phyloP scores from a whole-genome alignment of 169 alveolate genomes.

The Plasmodium gallinaceum region DNA sequence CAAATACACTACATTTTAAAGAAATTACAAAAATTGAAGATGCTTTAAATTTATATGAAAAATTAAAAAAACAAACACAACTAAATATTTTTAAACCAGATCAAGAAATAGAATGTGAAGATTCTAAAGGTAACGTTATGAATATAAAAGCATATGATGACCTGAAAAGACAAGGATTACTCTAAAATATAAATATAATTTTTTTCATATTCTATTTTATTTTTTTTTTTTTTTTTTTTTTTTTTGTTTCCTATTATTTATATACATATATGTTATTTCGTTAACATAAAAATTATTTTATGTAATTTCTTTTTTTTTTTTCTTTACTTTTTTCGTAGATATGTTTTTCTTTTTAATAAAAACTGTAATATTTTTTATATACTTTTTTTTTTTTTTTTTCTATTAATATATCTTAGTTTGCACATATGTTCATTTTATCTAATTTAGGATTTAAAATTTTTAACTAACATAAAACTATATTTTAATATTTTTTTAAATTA shows the following conservation, averaged over 20 bases:
- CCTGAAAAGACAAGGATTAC: conserved; percentile 93
- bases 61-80: conserved; percentile 92
- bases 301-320: not conserved
- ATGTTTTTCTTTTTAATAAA: too few species aligned
- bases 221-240: not conserved
- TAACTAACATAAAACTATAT: too few species aligned
- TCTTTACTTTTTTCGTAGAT: not conserved
- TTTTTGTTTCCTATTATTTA: not conserved
- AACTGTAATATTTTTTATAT: too few species aligned
- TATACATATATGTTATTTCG: not conserved
- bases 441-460: too few species aligned
- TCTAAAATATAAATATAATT: conserved; percentile 53
- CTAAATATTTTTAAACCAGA: conserved; percentile 91
- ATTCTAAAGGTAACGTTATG: conserved; percentile 97
- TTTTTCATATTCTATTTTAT: not conserved
- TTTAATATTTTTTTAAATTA: too few species aligned
- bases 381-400: too few species aligned
- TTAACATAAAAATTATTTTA: not conserved
- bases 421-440: too few species aligned
- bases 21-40: conserved; percentile 87
- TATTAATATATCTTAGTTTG: too few species aligned
- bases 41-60: conserved; percentile 94
- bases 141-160: conserved; percentile 94
- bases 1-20: conserved; percentile 98
- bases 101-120: conserved; percentile 97